Evolutionary conservation across 2,329 filamentous ascomycete genomes (phyloP), one percentile per base, ranked within the genome.

Genomic region (Didymosphaeria variabile): DNA sequence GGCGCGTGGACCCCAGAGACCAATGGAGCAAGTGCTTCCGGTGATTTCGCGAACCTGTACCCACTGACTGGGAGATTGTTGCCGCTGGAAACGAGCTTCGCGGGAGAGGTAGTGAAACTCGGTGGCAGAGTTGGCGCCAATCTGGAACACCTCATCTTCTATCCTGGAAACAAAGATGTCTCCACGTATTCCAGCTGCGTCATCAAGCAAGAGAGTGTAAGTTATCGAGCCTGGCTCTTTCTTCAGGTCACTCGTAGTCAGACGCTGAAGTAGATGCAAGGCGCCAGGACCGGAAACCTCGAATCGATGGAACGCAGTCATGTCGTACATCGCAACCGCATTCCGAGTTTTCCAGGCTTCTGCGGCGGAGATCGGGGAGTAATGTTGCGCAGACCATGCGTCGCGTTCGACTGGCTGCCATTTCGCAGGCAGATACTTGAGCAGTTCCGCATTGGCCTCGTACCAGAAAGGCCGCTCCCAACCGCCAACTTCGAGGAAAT

Each of bases 381-480:
- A 85, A 62, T 83, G 87, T 26, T 79, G 77, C 0, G 83, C 76
- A 0, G 87, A 86, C 87, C 87, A 90, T 0, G 82, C 73, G 68
- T 90, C 87, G 12, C 87, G 82, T 40, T 84, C 82, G 0, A 83
- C 77, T 0, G 87, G 85, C 60, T 78, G 78, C 87, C 87, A 89
- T 45, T 82, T 77, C 0, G 78, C 67, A 0, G 88, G 87, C 3
- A 89, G 71, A 0, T 81, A 75, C 6, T 80, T 75, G 1, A 89
- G 68, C 2, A 89, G 77, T 4, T 79, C 71, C 15, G 80, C 79
- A 65, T 90, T 90, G 0, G 81, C 77, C 62, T 87, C 84, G 54
- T 85, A 90, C 87, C 87, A 89, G 58, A 86, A 84, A 2, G 87
- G 87, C 0, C 87, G 83, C 67, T 90, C 87, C 87, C 87, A 90